A percentile compares a stretch with the other conserved stretches of the same genome.
Evolutionary conservation across 2,329 filamentous ascomycete species (phyloP).

Genomic region (Verruconis gallopava): DNA sequence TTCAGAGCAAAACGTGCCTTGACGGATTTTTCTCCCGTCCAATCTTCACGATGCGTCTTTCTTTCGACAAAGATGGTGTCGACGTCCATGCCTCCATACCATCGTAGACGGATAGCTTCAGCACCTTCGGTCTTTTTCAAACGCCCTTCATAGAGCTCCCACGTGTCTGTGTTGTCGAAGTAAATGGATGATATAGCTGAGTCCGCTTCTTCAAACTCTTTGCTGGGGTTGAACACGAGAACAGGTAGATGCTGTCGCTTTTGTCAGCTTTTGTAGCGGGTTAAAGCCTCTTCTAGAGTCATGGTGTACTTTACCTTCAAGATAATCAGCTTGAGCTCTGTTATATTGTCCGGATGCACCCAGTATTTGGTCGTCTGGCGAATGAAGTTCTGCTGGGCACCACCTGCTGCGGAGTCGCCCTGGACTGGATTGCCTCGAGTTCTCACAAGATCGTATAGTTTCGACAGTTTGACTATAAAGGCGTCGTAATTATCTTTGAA

Average conservation of each 20-base stretch:
- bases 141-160: constrained; percentile 87
- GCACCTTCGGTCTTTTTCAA: constrained; percentile 97
- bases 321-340: constrained; percentile 93
- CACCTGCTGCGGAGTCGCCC: constrained; percentile 83
- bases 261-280: too few relatives aligned
- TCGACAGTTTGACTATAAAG: constrained; percentile 87
- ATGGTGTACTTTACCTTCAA: constrained; percentile 57
- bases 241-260: constrained; percentile 67
- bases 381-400: constrained; percentile 86
- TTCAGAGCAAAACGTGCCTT: constrained; percentile 92
- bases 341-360: constrained; percentile 98
- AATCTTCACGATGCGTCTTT: constrained; percentile 96
- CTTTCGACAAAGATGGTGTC: constrained; percentile 95
- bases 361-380: constrained; percentile 98
- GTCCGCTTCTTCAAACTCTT: constrained; percentile 85
- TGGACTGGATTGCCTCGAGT: constrained; percentile 86
- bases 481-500: constrained; percentile 98
- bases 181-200: constrained; percentile 97
- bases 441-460: constrained; percentile 85
- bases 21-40: constrained; percentile 98
- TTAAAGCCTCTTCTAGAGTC: too few relatives aligned
- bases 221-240: constrained; percentile 91
- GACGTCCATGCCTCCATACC: constrained; percentile 94
- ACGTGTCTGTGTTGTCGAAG: constrained; percentile 88
- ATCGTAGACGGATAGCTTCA: constrained; percentile 87